These are phyloP conservation scores for Coleophoma eucalyptorum DNA, from an alignment of 2,329 filamentous ascomycete genomes.

Conservation along the genomic window DNA sequence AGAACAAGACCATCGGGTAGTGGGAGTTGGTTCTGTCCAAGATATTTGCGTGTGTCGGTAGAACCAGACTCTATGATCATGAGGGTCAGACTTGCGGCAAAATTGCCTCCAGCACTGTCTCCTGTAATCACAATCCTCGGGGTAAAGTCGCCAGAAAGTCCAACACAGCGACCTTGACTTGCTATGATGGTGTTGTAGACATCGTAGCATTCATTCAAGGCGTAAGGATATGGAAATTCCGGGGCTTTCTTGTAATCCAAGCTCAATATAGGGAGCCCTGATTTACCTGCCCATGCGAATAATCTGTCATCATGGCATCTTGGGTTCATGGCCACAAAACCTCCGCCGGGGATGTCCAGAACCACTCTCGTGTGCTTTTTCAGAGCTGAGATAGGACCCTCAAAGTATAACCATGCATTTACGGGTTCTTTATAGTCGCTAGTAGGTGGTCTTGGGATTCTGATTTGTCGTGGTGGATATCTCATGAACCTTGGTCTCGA, in stretches of 20 bases:
- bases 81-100: conserved; percentile 75
- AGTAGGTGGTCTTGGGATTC: conserved; percentile 74
- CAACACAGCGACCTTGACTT: conserved; percentile 71
- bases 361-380: conserved; percentile 74
- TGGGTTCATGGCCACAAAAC: conserved; percentile 97
- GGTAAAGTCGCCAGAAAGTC: conserved; percentile 60
- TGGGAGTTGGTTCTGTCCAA: conserved; percentile 59
- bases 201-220: conserved; percentile 83
- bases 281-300: conserved; percentile 85
- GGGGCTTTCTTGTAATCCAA: conserved; percentile 88
- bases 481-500: conserved; percentile 75
- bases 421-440: conserved; percentile 84
- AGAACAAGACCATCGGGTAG: conserved; percentile 77
- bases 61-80: conserved; percentile 81
- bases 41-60: conserved; percentile 49
- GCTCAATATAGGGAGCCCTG: conserved; percentile 83
- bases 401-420: conserved; percentile 88
- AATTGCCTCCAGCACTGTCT: conserved; percentile 79
- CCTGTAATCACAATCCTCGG: conserved; percentile 72
- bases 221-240: conserved; percentile 81
- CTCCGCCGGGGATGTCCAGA: conserved; percentile 87
- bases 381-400: conserved; percentile 77
- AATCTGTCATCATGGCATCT: conserved; percentile 91
- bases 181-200: conserved; percentile 73
- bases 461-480: conserved; percentile 77